phyloP scores from a whole-genome alignment of 805 yeast genomes.

The Candida michaelii region DNA sequence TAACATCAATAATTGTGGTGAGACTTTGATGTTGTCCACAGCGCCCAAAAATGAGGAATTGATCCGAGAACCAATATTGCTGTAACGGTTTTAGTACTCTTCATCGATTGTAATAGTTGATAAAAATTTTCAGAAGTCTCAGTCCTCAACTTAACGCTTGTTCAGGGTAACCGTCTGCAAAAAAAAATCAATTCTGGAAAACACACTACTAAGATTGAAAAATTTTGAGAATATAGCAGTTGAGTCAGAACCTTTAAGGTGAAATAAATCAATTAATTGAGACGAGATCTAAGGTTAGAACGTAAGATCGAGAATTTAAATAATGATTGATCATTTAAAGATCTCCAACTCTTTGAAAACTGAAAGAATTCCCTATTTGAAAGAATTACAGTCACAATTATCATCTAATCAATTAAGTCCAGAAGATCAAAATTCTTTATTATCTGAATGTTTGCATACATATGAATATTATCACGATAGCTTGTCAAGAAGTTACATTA shows the following conservation, averaged over 20 bases:
- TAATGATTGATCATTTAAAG: constrained; percentile 4
- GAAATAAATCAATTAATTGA: too few species aligned
- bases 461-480: constrained; percentile 52
- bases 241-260: constrained; percentile 1
- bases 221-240: neutral
- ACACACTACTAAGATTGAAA: constrained; percentile 5
- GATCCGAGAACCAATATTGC: constrained; percentile 16
- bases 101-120: constrained; percentile 64
- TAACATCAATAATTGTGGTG: constrained; percentile 51
- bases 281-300: neutral
- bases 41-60: constrained; percentile 34
- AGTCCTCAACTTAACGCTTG: neutral
- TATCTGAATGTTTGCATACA: constrained; percentile 28
- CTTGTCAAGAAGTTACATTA: constrained; percentile 45
- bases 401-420: neutral
- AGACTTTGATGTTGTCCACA: constrained; percentile 53
- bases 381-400: constrained; percentile 20
- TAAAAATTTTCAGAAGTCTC: constrained; percentile 24
- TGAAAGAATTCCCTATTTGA: constrained; percentile 34
- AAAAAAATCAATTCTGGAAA: neutral
- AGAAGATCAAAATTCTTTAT: constrained; percentile 1
- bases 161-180: constrained; percentile 2
- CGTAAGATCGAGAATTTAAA: neutral
- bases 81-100: constrained; percentile 46
- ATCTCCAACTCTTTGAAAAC: constrained; percentile 33